A percentile compares a stretch with the other conserved stretches of the same genome.
Conservation (phyloP, 768 basidiomycete species). For the Mycena polygramma region DNA sequence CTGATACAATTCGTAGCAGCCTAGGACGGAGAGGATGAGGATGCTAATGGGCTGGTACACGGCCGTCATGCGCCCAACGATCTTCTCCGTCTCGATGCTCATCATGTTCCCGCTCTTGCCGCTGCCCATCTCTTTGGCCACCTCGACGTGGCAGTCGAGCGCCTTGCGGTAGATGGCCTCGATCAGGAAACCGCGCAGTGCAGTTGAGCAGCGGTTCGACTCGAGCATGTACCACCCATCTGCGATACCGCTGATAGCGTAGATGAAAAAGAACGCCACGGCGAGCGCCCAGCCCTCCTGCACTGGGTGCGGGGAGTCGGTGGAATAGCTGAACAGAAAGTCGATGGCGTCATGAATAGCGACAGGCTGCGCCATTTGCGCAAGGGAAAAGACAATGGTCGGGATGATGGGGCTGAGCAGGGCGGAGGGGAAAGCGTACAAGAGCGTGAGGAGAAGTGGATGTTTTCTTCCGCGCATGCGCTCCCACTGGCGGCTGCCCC, state of each 20-base stretch:
- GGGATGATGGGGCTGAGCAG: conserved; percentile 2
- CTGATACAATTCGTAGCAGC: conserved; percentile 15
- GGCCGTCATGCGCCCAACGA: conserved; percentile 21
- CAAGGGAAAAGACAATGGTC: conserved; percentile 4
- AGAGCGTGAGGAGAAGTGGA: conserved; percentile 18
- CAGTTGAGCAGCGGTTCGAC: conserved; percentile 20
- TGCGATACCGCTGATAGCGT: conserved; percentile 21
- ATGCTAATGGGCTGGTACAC: conserved; percentile 23
- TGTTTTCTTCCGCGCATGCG: conserved; percentile 10
- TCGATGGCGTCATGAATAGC: conserved; percentile 14
- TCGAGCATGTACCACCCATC: conserved; percentile 29
- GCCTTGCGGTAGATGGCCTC: conserved; percentile 24
- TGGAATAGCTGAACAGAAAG: conserved; percentile 16
- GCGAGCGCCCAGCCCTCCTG: conserved; percentile 21
- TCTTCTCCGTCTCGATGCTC: conserved; percentile 25
- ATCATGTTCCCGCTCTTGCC: conserved; percentile 22
- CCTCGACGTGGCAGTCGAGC: conserved; percentile 24
- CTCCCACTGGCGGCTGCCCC: conserved; percentile 18
- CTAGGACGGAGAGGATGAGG: conserved; percentile 15
- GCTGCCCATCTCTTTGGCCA: conserved; percentile 22
- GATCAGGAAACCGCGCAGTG: conserved; percentile 24
- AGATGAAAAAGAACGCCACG: conserved; percentile 17
- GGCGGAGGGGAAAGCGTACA: conserved; percentile 6
- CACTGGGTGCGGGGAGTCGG: conserved; percentile 8
- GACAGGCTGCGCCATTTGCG: conserved; percentile 23